These are phyloP conservation scores for Tilletia horrida DNA, from an alignment of 1,284 basidiomycete genomes.

Conservation along the genomic window DNA sequence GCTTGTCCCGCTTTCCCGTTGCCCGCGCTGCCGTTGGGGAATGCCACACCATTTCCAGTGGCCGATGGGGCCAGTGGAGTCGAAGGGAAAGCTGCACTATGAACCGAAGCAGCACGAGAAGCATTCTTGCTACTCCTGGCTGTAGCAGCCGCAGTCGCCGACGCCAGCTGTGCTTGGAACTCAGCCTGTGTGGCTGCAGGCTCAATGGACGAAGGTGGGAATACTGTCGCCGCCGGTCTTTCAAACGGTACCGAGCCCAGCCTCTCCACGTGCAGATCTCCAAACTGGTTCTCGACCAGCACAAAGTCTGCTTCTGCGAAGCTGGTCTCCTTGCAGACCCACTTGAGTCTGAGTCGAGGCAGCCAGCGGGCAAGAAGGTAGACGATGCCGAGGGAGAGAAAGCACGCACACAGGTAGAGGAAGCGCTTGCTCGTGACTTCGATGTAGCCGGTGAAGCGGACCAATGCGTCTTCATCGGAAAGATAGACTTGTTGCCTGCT, in stretches of 20 bases:
- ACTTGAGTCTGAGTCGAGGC: slow-evolving; percentile 80
- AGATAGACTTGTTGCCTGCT: slow-evolving; percentile 77
- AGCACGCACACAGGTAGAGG: slow-evolving; percentile 71
- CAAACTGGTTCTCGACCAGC: slow-evolving; percentile 69
- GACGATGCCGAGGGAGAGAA: slow-evolving; percentile 71
- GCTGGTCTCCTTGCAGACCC: slow-evolving; percentile 76
- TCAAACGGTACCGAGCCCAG: slow-evolving; percentile 47
- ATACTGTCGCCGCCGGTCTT: slow-evolving; percentile 47
- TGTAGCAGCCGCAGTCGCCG: slow-evolving; percentile 22
- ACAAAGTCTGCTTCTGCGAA: slow-evolving; percentile 73
- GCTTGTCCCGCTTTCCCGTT: not conserved
- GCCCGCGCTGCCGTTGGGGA: not conserved
- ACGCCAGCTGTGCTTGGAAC: slow-evolving; percentile 27
- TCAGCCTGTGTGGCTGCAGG: slow-evolving; percentile 50
- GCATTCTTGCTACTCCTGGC: slow-evolving; percentile 25
- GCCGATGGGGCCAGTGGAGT: slow-evolving; percentile 9
- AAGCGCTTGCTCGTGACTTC: slow-evolving; percentile 65
- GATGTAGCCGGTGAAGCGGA: slow-evolving; percentile 87
- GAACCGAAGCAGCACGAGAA: slow-evolving; percentile 26
- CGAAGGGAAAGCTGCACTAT: not conserved
- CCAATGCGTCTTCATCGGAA: slow-evolving; percentile 82
- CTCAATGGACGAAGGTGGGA: slow-evolving; percentile 48
- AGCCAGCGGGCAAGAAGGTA: slow-evolving; percentile 89
- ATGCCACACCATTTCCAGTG: slow-evolving; percentile 7
- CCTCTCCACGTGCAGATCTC: slow-evolving; percentile 45